Percentiles rank a stretch among this genome's conserved stretches.
Evolutionary conservation across 202 grass and related monocot genomes (phyloP).

Genomic region (Schoenoplectus triqueter): DNA sequence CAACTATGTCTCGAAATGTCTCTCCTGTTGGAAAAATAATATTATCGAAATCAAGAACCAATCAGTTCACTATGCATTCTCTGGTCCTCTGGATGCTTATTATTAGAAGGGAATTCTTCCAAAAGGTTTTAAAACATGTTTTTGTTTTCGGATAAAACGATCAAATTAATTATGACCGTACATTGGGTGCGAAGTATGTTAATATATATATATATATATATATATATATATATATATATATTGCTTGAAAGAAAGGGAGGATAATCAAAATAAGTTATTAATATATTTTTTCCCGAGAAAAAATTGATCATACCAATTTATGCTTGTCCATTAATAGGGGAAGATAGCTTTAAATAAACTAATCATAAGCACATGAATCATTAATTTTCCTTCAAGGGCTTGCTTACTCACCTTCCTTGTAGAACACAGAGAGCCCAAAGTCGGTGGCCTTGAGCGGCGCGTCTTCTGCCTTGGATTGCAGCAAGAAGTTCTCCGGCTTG

Average conservation of each 20-base stretch:
- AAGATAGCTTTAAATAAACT: background rate
- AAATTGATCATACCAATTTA: background rate
- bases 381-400: background rate
- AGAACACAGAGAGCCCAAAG: slow-evolving; percentile 86
- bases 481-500: slow-evolving; percentile 66
- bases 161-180: background rate
- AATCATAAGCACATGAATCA: background rate
- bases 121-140: no score
- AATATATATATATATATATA: background rate
- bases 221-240: no score
- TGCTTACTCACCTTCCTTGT: slow-evolving; percentile 55
- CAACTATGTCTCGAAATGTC: slow-evolving; percentile 73
- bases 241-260: background rate
- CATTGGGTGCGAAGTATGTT: background rate
- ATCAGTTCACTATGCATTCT: background rate
- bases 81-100: background rate
- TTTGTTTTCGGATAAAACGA: no score
- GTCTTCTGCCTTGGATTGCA: slow-evolving; percentile 61
- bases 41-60: background rate
- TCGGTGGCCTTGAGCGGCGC: slow-evolving; percentile 81
- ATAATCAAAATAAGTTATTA: background rate
- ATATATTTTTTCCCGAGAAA: background rate
- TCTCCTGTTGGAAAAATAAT: slow-evolving; percentile 50
- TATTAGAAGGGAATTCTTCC: no score
- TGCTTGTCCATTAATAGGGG: background rate